Evolutionary conservation across 1,139 yeast species (phyloP), one percentile per base, ranked within the genome.

Genomic region (Geotrichum fermentans): DNA sequence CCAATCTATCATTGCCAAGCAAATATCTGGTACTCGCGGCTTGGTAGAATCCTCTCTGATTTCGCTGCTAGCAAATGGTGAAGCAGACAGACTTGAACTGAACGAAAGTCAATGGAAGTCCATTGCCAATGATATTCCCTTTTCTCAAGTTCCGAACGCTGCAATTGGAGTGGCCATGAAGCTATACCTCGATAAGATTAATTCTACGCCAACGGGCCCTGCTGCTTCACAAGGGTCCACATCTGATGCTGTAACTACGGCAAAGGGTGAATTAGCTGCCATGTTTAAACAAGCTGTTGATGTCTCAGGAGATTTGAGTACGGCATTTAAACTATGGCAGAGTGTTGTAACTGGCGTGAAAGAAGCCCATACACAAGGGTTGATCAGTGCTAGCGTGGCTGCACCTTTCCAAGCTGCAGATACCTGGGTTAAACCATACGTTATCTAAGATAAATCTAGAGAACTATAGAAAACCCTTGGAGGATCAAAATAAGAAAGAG

Each of bases 1-100:
- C 62, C 77, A 92, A 61, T 82, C 89, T 14, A 80, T 82, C 52
- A 65, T 83, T 45, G 74, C 79, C 51, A 77, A 78, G 47, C 67
- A 84, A 44, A 73, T 74, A 33, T 67, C 66, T 17, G 73, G 74
- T 43, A 64, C 81, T 40, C 75, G 79, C 51, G 80, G 80, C 56
- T 67, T 82, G 13, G 64, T 81, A 38, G 86, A 82, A 58, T 74
- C 73, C 47, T 75, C 69, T 52, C 64, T 73, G 55, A 76, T 73
- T 63, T 79, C 80, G 44, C 73, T 74, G 50, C 74, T 74, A 63
- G 73, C 72, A 58, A 79, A 72, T 66, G 79, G 73, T 63, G 87
- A 73, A 65, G 81, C 65, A 47, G 69, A 72, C 34, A 63, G 71
- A 21, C 55, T 13, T 39, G 44, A 17, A 21, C 43, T 53, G 67